phyloP scores from a whole-genome alignment of 257 asterid genomes.

The Thymus mandschuricus region DNA sequence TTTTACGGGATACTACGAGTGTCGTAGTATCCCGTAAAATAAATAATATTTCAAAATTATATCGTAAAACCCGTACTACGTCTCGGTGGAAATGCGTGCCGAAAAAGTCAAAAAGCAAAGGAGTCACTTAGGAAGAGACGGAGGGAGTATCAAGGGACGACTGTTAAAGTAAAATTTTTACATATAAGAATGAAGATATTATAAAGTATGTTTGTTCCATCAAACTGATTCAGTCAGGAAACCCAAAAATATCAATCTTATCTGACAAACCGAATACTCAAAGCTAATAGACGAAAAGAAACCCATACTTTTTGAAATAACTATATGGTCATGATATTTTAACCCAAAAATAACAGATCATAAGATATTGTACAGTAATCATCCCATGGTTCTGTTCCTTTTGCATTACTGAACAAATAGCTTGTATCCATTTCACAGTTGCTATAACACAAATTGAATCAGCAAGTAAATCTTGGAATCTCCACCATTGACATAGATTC shows the following conservation, averaged over 20 bases:
- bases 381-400: slow-evolving; percentile 13
- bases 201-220: not conserved
- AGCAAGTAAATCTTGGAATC: not conserved
- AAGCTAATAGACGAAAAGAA: slow-evolving; percentile 4
- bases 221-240: not conserved
- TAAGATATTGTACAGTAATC: not conserved
- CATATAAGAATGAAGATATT: not conserved
- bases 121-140: too few species aligned
- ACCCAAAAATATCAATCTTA: not conserved
- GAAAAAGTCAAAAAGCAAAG: too few species aligned
- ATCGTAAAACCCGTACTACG: too few species aligned
- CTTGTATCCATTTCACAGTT: not conserved
- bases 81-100: too few species aligned
- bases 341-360: slow-evolving; percentile 20
- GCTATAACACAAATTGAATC: slow-evolving; percentile 4
- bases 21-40: too few species aligned
- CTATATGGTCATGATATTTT: slow-evolving; percentile 3
- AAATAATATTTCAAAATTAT: too few species aligned
- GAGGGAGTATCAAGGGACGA: not conserved
- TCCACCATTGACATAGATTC: slow-evolving; percentile 12
- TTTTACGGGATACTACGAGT: too few species aligned
- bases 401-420: not conserved
- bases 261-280: slow-evolving; percentile 6
- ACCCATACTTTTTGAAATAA: slow-evolving; percentile 1
- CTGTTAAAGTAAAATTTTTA: not conserved